Percentiles rank a stretch among this genome's conserved stretches.
phyloP scores from a whole-genome alignment of 1,284 basidiomycete species.

The Trichosporon sp. region DNA sequence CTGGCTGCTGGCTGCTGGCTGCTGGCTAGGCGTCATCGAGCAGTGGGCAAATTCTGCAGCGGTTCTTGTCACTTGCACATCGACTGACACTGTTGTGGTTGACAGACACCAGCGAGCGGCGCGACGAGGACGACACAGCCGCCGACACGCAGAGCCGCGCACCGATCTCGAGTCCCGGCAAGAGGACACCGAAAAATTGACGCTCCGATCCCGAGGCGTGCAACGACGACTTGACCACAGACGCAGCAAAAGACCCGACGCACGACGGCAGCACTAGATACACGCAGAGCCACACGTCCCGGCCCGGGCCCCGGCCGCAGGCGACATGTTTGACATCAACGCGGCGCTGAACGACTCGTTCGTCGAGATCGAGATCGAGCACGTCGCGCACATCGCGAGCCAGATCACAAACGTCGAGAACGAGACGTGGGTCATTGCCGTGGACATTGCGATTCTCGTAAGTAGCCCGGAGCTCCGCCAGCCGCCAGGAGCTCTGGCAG shows the following conservation, averaged over 20 bases:
- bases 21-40: too few species aligned
- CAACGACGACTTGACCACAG: background rate
- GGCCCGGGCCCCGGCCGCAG: background rate
- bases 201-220: background rate
- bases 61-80: too few species aligned
- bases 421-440: slow-evolving; percentile 37
- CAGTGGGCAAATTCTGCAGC: too few species aligned
- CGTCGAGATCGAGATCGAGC: slow-evolving; percentile 2
- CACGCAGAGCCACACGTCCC: too few species aligned
- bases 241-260: background rate
- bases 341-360: background rate
- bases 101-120: background rate
- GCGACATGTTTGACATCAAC: background rate
- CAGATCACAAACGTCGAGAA: slow-evolving; percentile 20
- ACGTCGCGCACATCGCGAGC: slow-evolving; percentile 13
- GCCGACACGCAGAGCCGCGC: background rate
- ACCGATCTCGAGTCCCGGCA: background rate
- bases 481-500: background rate
- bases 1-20: too few species aligned
- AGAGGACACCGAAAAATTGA: background rate
- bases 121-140: background rate
- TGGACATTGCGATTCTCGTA: slow-evolving; percentile 44
- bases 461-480: slow-evolving; percentile 3
- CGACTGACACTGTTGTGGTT: too few species aligned
- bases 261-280: background rate